Evolutionary conservation across 768 basidiomycete species (phyloP), one percentile per base, ranked within the genome.

Genomic region (Filobasidium wieringae): DNA sequence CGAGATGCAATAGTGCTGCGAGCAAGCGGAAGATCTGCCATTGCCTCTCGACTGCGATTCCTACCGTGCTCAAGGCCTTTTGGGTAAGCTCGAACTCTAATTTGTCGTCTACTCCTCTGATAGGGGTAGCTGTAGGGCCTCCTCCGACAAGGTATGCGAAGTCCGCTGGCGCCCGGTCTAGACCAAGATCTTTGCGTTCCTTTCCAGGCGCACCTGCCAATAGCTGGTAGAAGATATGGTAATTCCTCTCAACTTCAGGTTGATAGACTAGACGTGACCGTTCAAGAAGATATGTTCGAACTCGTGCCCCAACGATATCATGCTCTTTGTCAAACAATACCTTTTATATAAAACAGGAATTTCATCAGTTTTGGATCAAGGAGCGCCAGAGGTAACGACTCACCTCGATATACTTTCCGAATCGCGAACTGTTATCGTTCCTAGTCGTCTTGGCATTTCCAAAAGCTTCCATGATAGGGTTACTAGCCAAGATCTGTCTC

Each of bases 181-280:
- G 79, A 5, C 90, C 92, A 43, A 96, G 82, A 67, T 92, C 89
- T 75, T 93, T 93, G 39, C 89, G 83, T 69, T 99, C 95, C 74
- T 93, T 93, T 24, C 87, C 77, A 2, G 95, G 92, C 9, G 89
- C 90, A 49, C 95, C 95, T 0, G 92, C 87, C 65, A 93, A 90
- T n/a, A 99, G 78, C 72, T 99, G 95, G 76, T 99, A 97, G 79
- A 99, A 99, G 66, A 99, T 96, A 74, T 99, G 95, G 76, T 97
- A 99, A 76, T 99, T 99, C 59, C 95, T 84, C 74, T 99, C 95
- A 41, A 87, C 91, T 58, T 87, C 79, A 17, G 95, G 93, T 74
- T 99, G 95, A 75, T 93, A 96, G 58, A 96, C 92, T 61, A 99
- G 86, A 61, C 95, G 84, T 37, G 95, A 96, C 39, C 95, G 88